Percentiles rank a stretch among this genome's conserved stretches.
phyloP scores from a whole-genome alignment of 192 early-diverging fungal genomes.

The Coemansia sp. region DNA sequence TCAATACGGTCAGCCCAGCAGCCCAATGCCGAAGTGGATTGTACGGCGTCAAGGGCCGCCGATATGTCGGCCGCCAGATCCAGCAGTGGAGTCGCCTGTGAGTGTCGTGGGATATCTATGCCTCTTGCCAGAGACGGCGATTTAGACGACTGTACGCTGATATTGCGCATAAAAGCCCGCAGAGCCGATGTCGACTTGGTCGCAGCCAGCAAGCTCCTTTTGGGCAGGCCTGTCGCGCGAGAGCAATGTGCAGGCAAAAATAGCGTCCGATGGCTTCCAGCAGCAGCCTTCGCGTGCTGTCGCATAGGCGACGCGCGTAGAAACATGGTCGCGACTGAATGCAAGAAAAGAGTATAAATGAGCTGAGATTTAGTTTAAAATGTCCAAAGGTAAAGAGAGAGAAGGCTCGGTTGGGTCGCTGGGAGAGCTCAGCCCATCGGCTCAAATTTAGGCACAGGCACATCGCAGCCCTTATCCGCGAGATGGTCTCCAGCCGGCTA shows the following conservation, averaged over 20 bases:
- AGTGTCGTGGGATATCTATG: constrained; percentile 3
- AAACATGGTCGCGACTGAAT: background rate
- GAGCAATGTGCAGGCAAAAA: background rate
- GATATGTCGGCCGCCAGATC: constrained; percentile 23
- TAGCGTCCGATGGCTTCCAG: background rate
- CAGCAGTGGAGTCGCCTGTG: background rate
- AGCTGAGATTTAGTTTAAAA: no score
- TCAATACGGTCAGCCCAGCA: constrained; percentile 21
- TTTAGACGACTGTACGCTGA: constrained; percentile 14
- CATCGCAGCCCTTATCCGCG: no score
- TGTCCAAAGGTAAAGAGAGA: background rate
- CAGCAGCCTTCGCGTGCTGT: background rate
- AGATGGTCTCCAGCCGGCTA: no score
- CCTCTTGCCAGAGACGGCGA: background rate
- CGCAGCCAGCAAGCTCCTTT: no score
- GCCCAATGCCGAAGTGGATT: constrained; percentile 4
- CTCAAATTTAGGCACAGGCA: no score
- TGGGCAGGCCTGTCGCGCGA: background rate
- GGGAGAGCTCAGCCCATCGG: no score
- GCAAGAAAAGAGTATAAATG: background rate
- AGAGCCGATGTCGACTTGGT: background rate
- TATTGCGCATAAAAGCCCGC: background rate
- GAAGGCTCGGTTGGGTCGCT: no score
- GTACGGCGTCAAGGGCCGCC: background rate
- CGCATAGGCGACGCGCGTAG: background rate